Base-by-base conservation (phyloP, 305 asterid genomes). In the Stenogyne calaminthoides region DNA sequence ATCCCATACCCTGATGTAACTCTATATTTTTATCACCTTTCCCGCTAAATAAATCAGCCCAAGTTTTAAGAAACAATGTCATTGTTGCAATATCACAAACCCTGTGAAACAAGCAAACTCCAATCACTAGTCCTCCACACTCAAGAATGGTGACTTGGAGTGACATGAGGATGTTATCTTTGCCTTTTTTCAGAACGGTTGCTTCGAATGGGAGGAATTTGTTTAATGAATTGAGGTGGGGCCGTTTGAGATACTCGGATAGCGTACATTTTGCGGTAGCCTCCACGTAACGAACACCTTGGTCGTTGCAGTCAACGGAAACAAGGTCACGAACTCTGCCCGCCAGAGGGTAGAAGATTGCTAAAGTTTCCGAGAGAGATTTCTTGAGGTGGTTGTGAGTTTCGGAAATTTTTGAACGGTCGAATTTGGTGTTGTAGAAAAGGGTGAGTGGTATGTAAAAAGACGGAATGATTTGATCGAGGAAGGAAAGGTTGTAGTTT, bases 101-200 rank as follows among this genome's bases (percentile, higher is more conserved):
- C 7, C 46, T 60, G 44, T 71, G 76, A 11, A 32, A 71, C 22
- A 46, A 0, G 19, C 69, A 61, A 3, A 39, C 62, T 1, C 69
- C 76, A 37, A 71, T 59, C 37, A 32, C 76, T 8, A 71, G 9
- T 39, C 69, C 76, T 16, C 76, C 69, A 32, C 76, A 60, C 3
- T 25, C 27, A 14, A 71, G 57, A 34, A 47, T 0, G 2, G 68
- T 14, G 49, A 46, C 61, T 12, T 71, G 76, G 36, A 44, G n/a
- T 9, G 47, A 32, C 7, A 71, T 3, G 9, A n/a, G 67, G 69
- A 37, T 4, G 1, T 32, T 32, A 8, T 12, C 22, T 19, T 7
- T 11, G 2, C 22, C 52, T 16, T 16, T 5, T 9, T 32, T 66
- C 1, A 29, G 4, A 51, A 11, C 10, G n/a, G 32, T 32, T 8